These are phyloP conservation scores for Tetrahymena elliotti DNA, from an alignment of 73 alveolate species.

Conservation along the genomic window DNA sequence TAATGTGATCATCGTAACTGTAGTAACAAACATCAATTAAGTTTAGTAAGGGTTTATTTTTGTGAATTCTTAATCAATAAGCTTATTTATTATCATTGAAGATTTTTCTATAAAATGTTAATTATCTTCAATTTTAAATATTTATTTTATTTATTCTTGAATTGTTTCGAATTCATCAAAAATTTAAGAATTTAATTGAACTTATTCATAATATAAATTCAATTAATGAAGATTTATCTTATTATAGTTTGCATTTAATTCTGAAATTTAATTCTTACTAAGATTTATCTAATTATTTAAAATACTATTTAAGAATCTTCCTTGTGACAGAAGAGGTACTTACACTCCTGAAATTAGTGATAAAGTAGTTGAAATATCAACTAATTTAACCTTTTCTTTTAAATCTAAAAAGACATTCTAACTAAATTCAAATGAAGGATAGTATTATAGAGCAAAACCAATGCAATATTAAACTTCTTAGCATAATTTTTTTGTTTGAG, in stretches of 20 bases:
- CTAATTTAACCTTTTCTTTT: not conserved
- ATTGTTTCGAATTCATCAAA: not conserved
- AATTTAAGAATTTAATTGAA: not conserved
- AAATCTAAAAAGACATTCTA: not conserved
- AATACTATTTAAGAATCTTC: not conserved
- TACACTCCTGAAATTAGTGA: not conserved
- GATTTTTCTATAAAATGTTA: not conserved
- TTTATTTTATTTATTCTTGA: not conserved
- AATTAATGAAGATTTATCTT: not conserved
- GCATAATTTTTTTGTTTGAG: not conserved
- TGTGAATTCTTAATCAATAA: not conserved
- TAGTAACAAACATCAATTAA: not conserved
- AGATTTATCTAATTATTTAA: not conserved
- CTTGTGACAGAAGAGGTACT: not conserved
- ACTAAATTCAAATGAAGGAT: not conserved
- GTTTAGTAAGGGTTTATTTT: not conserved
- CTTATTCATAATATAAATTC: not conserved
- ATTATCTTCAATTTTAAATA: not conserved
- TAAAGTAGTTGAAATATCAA: not conserved
- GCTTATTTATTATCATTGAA: not conserved
- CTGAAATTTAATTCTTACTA: not conserved
- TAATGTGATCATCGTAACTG: not conserved
- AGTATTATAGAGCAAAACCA: not conserved
- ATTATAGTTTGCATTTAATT: not conserved
- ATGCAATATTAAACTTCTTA: not conserved